phyloP scores from a whole-genome alignment of 1,284 basidiomycete genomes.

The Pisolithus thermaeus region DNA sequence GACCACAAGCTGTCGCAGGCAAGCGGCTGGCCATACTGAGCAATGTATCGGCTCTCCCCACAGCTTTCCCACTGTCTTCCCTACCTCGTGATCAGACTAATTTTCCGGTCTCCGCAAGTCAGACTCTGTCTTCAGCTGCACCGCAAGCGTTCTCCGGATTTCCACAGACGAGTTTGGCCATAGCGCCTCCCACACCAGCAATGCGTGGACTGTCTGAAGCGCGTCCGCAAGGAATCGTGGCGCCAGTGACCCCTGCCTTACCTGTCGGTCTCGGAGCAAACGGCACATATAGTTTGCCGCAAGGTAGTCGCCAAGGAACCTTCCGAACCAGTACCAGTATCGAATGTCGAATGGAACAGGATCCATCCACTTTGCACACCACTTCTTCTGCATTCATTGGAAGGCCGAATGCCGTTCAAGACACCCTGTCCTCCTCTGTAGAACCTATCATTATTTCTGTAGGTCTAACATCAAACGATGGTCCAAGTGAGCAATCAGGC shows the following conservation, averaged over 20 bases:
- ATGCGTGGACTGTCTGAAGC: conserved; percentile 10
- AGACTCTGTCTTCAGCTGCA: conserved; percentile 13
- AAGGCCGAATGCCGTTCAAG: conserved; percentile 21
- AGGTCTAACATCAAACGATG: conserved; percentile 43
- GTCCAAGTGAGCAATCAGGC: conserved; percentile 15
- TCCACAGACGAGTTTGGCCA: not conserved
- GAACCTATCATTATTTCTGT: conserved; percentile 71
- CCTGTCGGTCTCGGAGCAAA: conserved; percentile 42
- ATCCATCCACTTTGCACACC: conserved; percentile 38
- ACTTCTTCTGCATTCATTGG: conserved; percentile 46
- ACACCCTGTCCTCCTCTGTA: conserved; percentile 30
- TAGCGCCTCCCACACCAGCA: too few relatives aligned
- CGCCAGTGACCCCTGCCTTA: conserved; percentile 62
- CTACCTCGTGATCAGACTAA: conserved; percentile 25
- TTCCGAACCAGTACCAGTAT: conserved; percentile 56
- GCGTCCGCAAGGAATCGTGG: conserved; percentile 13
- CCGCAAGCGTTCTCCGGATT: not conserved
- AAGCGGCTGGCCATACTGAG: conserved; percentile 53
- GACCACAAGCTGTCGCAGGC: conserved; percentile 42
- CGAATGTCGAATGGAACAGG: conserved; percentile 57
- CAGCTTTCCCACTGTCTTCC: conserved; percentile 28
- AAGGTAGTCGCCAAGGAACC: conserved; percentile 39
- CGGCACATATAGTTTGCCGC: conserved; percentile 45
- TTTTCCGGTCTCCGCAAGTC: conserved; percentile 6
- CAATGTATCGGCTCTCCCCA: conserved; percentile 29